phyloP scores from a whole-genome alignment of 2,329 filamentous ascomycete species.

The Fusarium agapanthi region DNA sequence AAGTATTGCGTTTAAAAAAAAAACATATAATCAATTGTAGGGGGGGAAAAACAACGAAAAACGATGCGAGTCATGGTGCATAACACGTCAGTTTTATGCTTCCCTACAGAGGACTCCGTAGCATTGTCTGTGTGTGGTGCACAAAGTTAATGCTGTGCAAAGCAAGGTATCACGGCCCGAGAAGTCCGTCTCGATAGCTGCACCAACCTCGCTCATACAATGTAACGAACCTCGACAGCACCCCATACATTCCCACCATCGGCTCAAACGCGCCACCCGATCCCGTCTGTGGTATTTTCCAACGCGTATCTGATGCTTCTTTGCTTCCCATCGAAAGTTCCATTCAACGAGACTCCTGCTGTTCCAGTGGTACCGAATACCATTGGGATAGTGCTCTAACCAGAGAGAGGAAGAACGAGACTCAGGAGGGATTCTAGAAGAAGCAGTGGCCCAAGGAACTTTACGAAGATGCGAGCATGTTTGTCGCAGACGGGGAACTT shows the following conservation, averaged over 20 bases:
- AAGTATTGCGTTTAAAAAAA: too few species aligned
- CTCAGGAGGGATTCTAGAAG: not conserved
- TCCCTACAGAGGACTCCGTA: not conserved
- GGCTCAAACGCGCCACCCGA: not conserved
- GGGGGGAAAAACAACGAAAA: not conserved
- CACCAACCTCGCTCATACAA: not conserved
- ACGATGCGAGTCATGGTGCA: not conserved
- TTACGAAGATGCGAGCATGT: not conserved
- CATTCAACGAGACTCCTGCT: not conserved
- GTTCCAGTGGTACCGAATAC: slow-evolving; percentile 3
- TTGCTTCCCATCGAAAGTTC: not conserved
- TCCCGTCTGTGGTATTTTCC: not conserved
- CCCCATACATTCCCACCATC: slow-evolving; percentile 5
- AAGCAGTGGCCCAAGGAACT: not conserved
- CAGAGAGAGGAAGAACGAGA: not conserved
- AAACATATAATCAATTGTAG: not conserved
- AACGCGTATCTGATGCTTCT: not conserved
- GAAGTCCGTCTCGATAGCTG: not conserved
- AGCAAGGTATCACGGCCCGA: not conserved
- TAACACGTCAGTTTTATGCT: not conserved
- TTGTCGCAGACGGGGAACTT: not conserved
- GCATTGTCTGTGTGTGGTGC: not conserved
- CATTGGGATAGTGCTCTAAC: slow-evolving; percentile 10
- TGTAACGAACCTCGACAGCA: not conserved
- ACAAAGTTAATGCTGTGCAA: not conserved